These are phyloP conservation scores for Aspergillus heteromorphus DNA, from an alignment of 495 filamentous ascomycete species.

Conservation along the genomic window DNA sequence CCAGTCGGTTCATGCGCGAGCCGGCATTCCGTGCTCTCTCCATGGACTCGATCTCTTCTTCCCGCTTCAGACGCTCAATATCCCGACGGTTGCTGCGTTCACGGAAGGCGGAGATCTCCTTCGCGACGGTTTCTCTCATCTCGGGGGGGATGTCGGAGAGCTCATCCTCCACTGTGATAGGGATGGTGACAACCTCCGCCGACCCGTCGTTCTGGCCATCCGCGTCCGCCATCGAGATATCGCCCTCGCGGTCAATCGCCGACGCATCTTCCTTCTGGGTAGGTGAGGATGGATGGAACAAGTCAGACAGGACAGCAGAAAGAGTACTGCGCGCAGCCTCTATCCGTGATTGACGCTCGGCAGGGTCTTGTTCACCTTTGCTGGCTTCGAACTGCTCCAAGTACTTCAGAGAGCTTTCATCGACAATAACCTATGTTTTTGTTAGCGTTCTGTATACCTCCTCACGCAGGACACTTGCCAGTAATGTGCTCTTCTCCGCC, in stretches of 20 bases:
- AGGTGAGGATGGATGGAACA: slow-evolving; percentile 62
- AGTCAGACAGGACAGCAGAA: slow-evolving; percentile 57
- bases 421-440: slow-evolving; percentile 58
- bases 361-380: slow-evolving; percentile 59
- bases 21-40: slow-evolving; percentile 70
- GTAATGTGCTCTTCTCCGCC: slow-evolving; percentile 62
- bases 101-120: slow-evolving; percentile 90
- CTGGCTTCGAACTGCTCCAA: slow-evolving; percentile 70
- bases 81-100: slow-evolving; percentile 84
- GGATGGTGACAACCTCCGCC: slow-evolving; percentile 85
- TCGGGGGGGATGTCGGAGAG: slow-evolving; percentile 92
- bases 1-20: slow-evolving; percentile 60
- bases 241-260: slow-evolving; percentile 56
- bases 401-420: slow-evolving; percentile 73
- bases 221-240: slow-evolving; percentile 64
- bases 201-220: slow-evolving; percentile 47
- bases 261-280: slow-evolving; percentile 44
- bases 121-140: slow-evolving; percentile 93
- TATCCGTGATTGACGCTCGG: slow-evolving; percentile 61
- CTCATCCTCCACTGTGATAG: slow-evolving; percentile 86
- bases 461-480: slow-evolving; percentile 37
- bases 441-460: not conserved
- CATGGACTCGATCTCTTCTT: slow-evolving; percentile 88
- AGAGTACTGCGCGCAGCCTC: slow-evolving; percentile 62
- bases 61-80: slow-evolving; percentile 75